Conservation (phyloP, 805 yeast species). For the Lipomyces anomalus region DNA sequence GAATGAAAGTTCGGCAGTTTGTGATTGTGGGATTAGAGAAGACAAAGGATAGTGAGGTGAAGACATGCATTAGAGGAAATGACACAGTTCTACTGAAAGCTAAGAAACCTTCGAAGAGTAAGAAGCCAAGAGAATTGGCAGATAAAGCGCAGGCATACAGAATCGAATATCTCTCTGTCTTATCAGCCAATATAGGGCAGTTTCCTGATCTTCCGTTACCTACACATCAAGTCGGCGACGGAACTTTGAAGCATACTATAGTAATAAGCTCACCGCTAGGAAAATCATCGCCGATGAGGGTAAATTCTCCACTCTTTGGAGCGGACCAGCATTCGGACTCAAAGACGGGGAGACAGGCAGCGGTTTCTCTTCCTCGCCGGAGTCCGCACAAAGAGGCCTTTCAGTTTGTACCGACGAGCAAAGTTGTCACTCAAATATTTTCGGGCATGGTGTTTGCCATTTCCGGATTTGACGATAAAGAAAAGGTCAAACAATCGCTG, state of each 20-base stretch:
- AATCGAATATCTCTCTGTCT: conserved; percentile 2
- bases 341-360: neutral
- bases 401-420: neutral
- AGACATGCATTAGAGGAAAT: conserved; percentile 6
- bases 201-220: conserved; percentile 2
- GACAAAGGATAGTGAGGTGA: neutral
- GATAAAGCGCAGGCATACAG: neutral
- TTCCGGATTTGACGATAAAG: conserved; percentile 4
- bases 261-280: too few relatives aligned
- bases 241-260: too few relatives aligned
- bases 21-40: conserved; percentile 2
- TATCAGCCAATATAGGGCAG: conserved; percentile 2
- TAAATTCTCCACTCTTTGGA: too few relatives aligned
- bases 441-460: conserved; percentile 14
- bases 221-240: conserved; percentile 2
- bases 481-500: neutral
- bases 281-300: too few relatives aligned
- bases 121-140: neutral
- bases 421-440: conserved; percentile 3
- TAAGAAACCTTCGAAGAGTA: neutral
- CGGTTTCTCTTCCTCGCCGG: neutral
- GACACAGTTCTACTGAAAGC: conserved; percentile 6
- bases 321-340: neutral
- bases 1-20: conserved; percentile 1
- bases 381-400: neutral